Evolutionary conservation across 1,139 yeast species (phyloP).

Genomic region (Suzukiozyma palmioleophila): DNA sequence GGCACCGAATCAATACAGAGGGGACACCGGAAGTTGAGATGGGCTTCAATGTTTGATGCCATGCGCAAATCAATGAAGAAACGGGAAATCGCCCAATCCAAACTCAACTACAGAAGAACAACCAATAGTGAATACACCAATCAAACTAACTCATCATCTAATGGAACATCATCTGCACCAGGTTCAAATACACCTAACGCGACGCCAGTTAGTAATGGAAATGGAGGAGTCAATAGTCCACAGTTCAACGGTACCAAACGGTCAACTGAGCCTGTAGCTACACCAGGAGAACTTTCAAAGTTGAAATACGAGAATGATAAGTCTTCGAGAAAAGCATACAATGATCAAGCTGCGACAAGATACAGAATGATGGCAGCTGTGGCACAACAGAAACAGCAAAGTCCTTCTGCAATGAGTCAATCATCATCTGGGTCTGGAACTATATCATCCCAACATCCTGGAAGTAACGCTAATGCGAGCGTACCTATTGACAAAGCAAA

Average conservation of each 20-base stretch:
- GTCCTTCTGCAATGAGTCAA: slow-evolving; percentile 9
- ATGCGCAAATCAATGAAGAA: slow-evolving; percentile 86
- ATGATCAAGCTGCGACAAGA: slow-evolving; percentile 47
- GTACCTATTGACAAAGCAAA: slow-evolving; percentile 14
- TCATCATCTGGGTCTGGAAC: slow-evolving; percentile 11
- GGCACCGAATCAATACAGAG: slow-evolving; percentile 88
- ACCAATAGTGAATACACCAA: slow-evolving; percentile 14
- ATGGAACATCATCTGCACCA: not conserved
- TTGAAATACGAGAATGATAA: slow-evolving; percentile 83
- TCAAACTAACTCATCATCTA: slow-evolving; percentile 5
- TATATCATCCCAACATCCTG: slow-evolving; percentile 3
- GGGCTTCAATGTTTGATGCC: slow-evolving; percentile 96
- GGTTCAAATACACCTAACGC: not conserved
- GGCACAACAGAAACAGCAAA: slow-evolving; percentile 27
- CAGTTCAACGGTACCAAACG: slow-evolving; percentile 16
- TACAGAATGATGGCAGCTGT: slow-evolving; percentile 40
- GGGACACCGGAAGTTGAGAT: slow-evolving; percentile 83
- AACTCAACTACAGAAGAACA: slow-evolving; percentile 27
- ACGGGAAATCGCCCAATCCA: slow-evolving; percentile 54
- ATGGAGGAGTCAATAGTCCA: slow-evolving; percentile 4
- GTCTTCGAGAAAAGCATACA: slow-evolving; percentile 69
- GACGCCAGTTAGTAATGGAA: not conserved
- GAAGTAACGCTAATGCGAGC: slow-evolving; percentile 3
- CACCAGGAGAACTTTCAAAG: slow-evolving; percentile 79
- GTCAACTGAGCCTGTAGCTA: slow-evolving; percentile 45